Base-by-base conservation (phyloP, 192 early-diverging fungal species). In the Linnemannia schmuckeri region DNA sequence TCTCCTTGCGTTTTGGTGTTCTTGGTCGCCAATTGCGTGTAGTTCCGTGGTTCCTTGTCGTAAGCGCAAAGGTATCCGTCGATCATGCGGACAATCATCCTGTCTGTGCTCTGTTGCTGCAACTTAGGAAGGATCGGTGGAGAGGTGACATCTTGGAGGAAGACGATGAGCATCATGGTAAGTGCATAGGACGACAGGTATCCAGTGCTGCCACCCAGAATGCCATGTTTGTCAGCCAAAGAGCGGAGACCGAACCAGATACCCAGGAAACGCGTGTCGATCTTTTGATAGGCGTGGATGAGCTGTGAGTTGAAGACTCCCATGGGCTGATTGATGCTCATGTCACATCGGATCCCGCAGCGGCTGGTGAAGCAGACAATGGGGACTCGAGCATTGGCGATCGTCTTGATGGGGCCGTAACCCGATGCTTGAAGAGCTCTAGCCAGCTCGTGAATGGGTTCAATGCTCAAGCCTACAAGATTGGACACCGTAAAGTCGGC, bases 201-300 rank as follows among this genome's bases (percentile, higher is more conserved):
- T 10, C 44, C 42, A 12, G 30, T 22, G 6, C 42, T 70, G 30
- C 40, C 68, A 18, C 5, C 6, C 0, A 78, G 47, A 46, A 78
- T 78, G n/a, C 68, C 68, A 10, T 54, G 27, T 33, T 20, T n/a
- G 47, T 78, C 49, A 4, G 68, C 66, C 15, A 78, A 33, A 8
- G n/a, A 17, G 33, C 35, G 37, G 8, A 78, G 4, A 18, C 44
- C 24, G 47, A 70, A 33, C 66, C 68, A 70, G 42, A 78, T 6
- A 6, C 18, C 13, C 20, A 22, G 15, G 9, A 78, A 44, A 5
- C 77, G 77, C 1, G 33, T 15, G 37, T 78, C 77, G 69, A 78
- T 78, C 66, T 71, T 47, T 27, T 24, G 30, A n/a, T 78, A 78
- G 47, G 77, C 70, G 3, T 47, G 46, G 69, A 78, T 70, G 42